Evolutionary conservation across 2,329 filamentous ascomycete species (phyloP).

Genomic region (Sporothrix phasma): DNA sequence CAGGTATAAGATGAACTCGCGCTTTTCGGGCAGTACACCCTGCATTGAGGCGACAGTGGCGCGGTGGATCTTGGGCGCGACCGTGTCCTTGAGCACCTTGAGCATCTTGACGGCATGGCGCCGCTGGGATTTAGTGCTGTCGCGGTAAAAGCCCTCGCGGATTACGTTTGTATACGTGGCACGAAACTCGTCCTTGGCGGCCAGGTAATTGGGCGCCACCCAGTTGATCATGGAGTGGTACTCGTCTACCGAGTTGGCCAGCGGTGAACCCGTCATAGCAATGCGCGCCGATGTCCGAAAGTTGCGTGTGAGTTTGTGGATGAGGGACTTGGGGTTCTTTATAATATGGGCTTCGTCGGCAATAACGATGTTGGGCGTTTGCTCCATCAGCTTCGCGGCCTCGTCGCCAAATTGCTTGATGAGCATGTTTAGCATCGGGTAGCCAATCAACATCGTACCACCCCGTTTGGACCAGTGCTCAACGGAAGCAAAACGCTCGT

Average conservation of each 20-base stretch:
- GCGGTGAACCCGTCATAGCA: constrained; percentile 75
- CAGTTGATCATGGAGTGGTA: constrained; percentile 84
- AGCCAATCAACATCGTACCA: constrained; percentile 70
- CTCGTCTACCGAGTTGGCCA: constrained; percentile 75
- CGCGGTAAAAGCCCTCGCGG: constrained; percentile 55
- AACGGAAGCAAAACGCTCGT: constrained; percentile 38
- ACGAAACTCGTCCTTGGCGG: constrained; percentile 56
- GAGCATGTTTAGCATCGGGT: constrained; percentile 47
- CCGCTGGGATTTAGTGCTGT: constrained; percentile 48
- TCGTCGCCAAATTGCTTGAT: background rate
- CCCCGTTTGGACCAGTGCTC: constrained; percentile 51
- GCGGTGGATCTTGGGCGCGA: constrained; percentile 70
- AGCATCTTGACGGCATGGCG: constrained; percentile 56
- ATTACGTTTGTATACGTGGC: constrained; percentile 65
- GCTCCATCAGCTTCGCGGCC: constrained; percentile 9
- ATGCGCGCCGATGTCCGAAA: constrained; percentile 64
- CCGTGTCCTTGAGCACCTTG: constrained; percentile 57
- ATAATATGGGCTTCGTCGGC: constrained; percentile 78
- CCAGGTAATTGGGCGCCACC: constrained; percentile 72
- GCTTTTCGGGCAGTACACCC: constrained; percentile 60
- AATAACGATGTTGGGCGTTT: constrained; percentile 61
- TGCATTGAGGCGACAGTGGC: constrained; percentile 56
- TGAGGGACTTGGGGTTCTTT: constrained; percentile 52
- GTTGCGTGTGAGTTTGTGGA: constrained; percentile 42
- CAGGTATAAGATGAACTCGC: constrained; percentile 71